Evolutionary conservation across 345 rosid genomes (phyloP), one percentile per base, ranked within the genome.

Genomic region (Anacardium occidentale): DNA sequence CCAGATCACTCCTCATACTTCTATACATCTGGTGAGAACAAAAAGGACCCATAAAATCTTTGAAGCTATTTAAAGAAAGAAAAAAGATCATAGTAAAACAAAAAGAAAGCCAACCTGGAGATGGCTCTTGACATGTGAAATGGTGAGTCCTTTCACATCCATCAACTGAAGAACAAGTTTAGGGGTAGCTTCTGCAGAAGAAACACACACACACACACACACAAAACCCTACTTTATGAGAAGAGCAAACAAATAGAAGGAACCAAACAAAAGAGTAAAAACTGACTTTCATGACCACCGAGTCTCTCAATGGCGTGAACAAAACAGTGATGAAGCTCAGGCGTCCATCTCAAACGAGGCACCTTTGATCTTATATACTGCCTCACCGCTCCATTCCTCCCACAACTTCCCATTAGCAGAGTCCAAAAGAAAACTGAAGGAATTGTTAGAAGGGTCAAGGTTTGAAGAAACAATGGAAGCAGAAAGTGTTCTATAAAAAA

Each of bases 101-200:
- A 24, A 51, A n/a, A 71, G 52, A 7, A 64, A 37, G 32, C 10
- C 20, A 51, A 94, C 98, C 93, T 95, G 99, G 32, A 95, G 98
- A 79, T 95, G 99, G 82, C 99, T 95, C 75, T 95, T 95, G 68
- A 95, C 98, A 79, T 95, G 99, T 57, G 98, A 91, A 79, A 95
- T 92, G 79, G 97, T 95, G 70, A 95, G 98, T 56, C 99, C 99
- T 65, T 90, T 87, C 60, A 95, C 98, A 81, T 91, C 96, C 99
- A 95, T 95, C 73, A 95, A 75, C 86, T 92, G 96, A 68, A 95
- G 99, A 71, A 95, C 97, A 48, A 92, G 94, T 70, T 95, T 95
- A 52, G 99, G 99, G 0, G 99, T 95, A 44, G 98, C 98, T 85
- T 82, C 98, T 95, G 69, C 70, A 58, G 80, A 44, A 20, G 45